These are phyloP conservation scores for Brettanomyces custersianus DNA, from an alignment of 805 yeast genomes.

Conservation along the genomic window DNA sequence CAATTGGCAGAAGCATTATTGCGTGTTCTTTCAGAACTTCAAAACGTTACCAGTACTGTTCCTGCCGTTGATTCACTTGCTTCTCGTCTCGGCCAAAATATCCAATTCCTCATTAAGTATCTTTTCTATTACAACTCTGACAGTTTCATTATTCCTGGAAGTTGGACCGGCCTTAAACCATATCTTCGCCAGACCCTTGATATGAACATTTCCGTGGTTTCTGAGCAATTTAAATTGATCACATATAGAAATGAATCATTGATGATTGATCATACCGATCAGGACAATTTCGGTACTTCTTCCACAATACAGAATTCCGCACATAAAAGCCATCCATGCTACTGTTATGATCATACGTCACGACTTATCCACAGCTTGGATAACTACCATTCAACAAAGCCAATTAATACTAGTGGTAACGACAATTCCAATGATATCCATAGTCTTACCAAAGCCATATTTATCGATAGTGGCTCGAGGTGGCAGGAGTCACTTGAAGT, in stretches of 20 bases:
- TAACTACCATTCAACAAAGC: constrained; percentile 7
- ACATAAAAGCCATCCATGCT: too few relatives aligned
- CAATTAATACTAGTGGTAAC: not conserved
- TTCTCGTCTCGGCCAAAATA: constrained; percentile 12
- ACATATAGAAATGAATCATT: constrained; percentile 65
- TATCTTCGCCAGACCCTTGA: constrained; percentile 35
- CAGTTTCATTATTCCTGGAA: constrained; percentile 53
- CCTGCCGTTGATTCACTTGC: constrained; percentile 7
- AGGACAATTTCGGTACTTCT: not conserved
- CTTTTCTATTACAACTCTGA: constrained; percentile 45
- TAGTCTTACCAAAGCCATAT: constrained; percentile 13
- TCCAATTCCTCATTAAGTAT: constrained; percentile 29
- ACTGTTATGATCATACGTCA: constrained; percentile 11
- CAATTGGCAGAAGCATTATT: constrained; percentile 56
- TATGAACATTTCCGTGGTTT: constrained; percentile 22
- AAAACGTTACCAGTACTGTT: constrained; percentile 7
- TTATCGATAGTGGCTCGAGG: constrained; percentile 16
- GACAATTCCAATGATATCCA: constrained; percentile 6
- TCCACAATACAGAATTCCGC: not conserved
- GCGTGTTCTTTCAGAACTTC: constrained; percentile 10
- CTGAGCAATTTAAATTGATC: constrained; percentile 48
- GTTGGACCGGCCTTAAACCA: constrained; percentile 48
- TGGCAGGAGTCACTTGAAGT: constrained; percentile 20
- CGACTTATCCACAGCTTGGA: constrained; percentile 22
- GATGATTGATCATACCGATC: constrained; percentile 36